Conservation (phyloP, 2,329 filamentous ascomycete genomes). For the Aspergillus tamarii region DNA sequence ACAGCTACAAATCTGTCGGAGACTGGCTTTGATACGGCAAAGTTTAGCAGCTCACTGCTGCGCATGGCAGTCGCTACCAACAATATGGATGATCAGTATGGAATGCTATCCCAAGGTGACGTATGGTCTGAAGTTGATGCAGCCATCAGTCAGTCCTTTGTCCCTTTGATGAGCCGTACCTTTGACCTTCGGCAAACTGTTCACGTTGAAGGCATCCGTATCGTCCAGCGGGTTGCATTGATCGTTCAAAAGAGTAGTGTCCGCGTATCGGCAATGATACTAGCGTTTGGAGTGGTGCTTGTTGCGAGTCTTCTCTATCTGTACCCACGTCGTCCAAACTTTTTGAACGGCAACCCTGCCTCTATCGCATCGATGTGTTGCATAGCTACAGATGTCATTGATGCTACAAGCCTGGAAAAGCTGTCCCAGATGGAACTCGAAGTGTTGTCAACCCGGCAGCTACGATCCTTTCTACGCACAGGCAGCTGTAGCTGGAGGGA, state of each 20-base stretch:
- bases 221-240: slow-evolving; percentile 8
- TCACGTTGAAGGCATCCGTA: slow-evolving; percentile 8
- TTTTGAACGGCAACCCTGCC: slow-evolving; percentile 9
- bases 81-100: neutral
- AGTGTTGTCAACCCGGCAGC: slow-evolving; percentile 7
- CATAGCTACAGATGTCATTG: slow-evolving; percentile 10
- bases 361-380: slow-evolving; percentile 14
- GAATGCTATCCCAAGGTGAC: neutral
- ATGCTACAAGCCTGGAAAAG: slow-evolving; percentile 1
- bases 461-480: slow-evolving; percentile 2
- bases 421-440: slow-evolving; percentile 7
- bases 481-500: slow-evolving; percentile 10
- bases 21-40: slow-evolving; percentile 2
- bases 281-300: slow-evolving; percentile 3
- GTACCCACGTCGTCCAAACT: slow-evolving; percentile 9
- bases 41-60: slow-evolving; percentile 7
- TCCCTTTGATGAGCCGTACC: slow-evolving; percentile 12
- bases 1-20: neutral
- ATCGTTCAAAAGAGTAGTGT: slow-evolving; percentile 2
- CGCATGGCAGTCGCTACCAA: slow-evolving; percentile 5
- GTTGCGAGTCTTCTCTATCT: slow-evolving; percentile 7
- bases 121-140: slow-evolving; percentile 4
- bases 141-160: slow-evolving; percentile 3
- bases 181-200: slow-evolving; percentile 8
- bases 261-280: slow-evolving; percentile 3